phyloP scores from a whole-genome alignment of 2,329 filamentous ascomycete species.

The Fusarium scirpi region DNA sequence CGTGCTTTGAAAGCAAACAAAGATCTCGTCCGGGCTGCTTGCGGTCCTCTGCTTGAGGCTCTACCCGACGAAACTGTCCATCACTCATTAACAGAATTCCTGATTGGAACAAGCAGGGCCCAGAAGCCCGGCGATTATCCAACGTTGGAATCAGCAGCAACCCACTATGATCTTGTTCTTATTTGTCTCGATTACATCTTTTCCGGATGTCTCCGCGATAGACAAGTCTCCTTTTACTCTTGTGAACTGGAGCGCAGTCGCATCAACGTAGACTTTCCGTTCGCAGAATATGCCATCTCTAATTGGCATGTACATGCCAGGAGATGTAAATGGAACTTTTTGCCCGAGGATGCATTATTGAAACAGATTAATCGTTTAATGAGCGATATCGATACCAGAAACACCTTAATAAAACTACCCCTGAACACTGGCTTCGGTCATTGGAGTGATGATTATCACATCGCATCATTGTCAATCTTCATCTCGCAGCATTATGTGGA shows the following conservation, averaged over 20 bases:
- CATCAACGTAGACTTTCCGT: constrained; percentile 25
- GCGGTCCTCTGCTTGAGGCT: constrained; percentile 37
- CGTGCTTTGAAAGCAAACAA: constrained; percentile 23
- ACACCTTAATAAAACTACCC: constrained; percentile 10
- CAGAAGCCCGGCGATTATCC: constrained; percentile 12
- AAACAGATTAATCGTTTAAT: constrained; percentile 17
- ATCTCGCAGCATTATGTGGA: constrained; percentile 29
- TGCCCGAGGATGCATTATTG: background rate
- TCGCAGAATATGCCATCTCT: constrained; percentile 19
- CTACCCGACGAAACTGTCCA: constrained; percentile 39
- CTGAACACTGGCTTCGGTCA: background rate
- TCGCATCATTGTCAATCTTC: constrained; percentile 6
- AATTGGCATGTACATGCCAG: constrained; percentile 27
- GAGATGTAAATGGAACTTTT: constrained; percentile 10
- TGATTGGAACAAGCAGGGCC: constrained; percentile 23
- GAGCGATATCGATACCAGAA: background rate
- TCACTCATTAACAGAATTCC: constrained; percentile 41
- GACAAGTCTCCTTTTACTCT: background rate
- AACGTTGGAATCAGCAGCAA: constrained; percentile 15
- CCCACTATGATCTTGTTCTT: constrained; percentile 31
- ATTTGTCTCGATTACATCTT: constrained; percentile 34
- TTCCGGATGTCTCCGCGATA: constrained; percentile 3
- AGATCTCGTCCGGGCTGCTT: constrained; percentile 29
- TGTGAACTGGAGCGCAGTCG: background rate
- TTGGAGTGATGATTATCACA: background rate